These are phyloP conservation scores for Bacidia rubella DNA, from an alignment of 495 filamentous ascomycete species.

Conservation along the genomic window DNA sequence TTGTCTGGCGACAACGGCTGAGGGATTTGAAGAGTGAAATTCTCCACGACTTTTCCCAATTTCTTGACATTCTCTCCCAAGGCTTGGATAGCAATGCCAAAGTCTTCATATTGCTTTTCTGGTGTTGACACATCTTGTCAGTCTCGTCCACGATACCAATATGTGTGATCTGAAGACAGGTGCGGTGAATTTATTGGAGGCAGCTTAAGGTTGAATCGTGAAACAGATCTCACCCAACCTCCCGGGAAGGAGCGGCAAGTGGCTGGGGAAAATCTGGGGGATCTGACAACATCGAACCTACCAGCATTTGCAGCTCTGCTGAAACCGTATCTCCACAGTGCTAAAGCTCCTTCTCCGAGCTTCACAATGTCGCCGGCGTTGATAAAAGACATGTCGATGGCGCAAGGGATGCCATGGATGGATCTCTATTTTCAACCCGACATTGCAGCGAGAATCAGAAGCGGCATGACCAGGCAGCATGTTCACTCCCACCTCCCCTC, in stretches of 20 bases:
- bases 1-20: conserved; percentile 7
- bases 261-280: not conserved
- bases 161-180: not conserved
- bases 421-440: not conserved
- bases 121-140: not conserved
- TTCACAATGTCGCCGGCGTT: not conserved
- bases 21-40: conserved; percentile 8
- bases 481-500: no score
- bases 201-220: not conserved
- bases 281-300: not conserved
- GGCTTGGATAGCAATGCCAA: conserved; percentile 10
- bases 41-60: conserved; percentile 5
- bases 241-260: not conserved
- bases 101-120: conserved; percentile 8
- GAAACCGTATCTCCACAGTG: not conserved
- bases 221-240: not conserved
- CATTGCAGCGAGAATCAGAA: no score
- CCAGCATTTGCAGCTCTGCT: not conserved
- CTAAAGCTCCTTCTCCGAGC: not conserved
- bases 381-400: not conserved
- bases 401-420: not conserved
- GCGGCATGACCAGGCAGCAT: no score
- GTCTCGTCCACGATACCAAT: not conserved
- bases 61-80: conserved; percentile 7
- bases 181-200: not conserved